phyloP scores from a whole-genome alignment of 768 basidiomycete genomes.

The Astraeus odoratus region DNA sequence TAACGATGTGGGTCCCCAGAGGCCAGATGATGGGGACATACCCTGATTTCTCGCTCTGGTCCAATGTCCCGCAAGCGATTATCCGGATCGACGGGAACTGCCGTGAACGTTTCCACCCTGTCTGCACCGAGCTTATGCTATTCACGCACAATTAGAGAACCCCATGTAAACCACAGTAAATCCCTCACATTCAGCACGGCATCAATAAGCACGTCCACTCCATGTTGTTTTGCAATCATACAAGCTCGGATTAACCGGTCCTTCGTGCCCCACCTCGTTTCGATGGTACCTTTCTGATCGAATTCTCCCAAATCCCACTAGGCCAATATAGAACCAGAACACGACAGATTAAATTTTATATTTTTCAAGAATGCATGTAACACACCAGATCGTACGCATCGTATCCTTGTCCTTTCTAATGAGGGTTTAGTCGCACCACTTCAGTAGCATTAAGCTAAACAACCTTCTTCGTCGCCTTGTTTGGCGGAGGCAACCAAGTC shows the following conservation, averaged over 20 bases:
- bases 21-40: slow-evolving; percentile 18
- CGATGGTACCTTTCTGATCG: slow-evolving; percentile 59
- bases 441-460: slow-evolving; percentile 1
- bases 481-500: slow-evolving; percentile 78
- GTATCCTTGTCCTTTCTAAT: slow-evolving; percentile 67
- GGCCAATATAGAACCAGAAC: neutral
- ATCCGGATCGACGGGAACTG: slow-evolving; percentile 60
- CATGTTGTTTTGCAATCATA: slow-evolving; percentile 54
- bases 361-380: no score
- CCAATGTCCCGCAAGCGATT: slow-evolving; percentile 61
- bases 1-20: neutral
- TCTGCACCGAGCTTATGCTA: slow-evolving; percentile 88
- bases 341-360: neutral
- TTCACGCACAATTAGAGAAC: slow-evolving; percentile 3
- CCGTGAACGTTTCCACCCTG: slow-evolving; percentile 58
- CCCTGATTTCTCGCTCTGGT: slow-evolving; percentile 59
- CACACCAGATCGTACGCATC: slow-evolving; percentile 81
- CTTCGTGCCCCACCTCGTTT: slow-evolving; percentile 85
- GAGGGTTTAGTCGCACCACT: slow-evolving; percentile 6
- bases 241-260: slow-evolving; percentile 71
- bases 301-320: slow-evolving; percentile 91
- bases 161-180: neutral
- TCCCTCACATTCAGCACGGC: slow-evolving; percentile 77
- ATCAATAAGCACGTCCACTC: slow-evolving; percentile 75
- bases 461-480: slow-evolving; percentile 66